A percentile compares a stretch with the other conserved stretches of the same genome.
phyloP scores from a whole-genome alignment of 192 early-diverging fungal genomes.

The Pilaira anomala region DNA sequence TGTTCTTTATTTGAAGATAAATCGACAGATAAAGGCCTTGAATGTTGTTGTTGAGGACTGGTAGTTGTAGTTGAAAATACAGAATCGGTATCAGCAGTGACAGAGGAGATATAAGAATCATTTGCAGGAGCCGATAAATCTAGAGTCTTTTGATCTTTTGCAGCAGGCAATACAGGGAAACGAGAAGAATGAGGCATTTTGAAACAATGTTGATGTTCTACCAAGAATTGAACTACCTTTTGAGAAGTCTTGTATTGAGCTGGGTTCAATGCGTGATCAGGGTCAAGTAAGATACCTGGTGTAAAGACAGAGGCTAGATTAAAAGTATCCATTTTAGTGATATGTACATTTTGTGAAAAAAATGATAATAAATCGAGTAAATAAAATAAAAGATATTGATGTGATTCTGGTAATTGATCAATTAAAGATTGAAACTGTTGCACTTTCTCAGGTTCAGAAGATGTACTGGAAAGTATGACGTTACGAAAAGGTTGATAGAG shows the following conservation, averaged over 20 bases:
- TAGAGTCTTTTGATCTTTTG: background rate
- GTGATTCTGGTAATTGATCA: slow-evolving; percentile 45
- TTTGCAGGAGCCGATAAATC: background rate
- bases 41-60: too few species aligned
- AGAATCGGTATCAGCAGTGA: background rate
- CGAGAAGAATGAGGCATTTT: slow-evolving; percentile 25
- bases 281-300: slow-evolving; percentile 68
- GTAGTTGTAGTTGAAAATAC: too few species aligned
- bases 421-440: slow-evolving; percentile 55
- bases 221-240: slow-evolving; percentile 68
- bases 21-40: slow-evolving; percentile 1
- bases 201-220: slow-evolving; percentile 53
- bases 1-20: slow-evolving; percentile 7
- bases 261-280: slow-evolving; percentile 63
- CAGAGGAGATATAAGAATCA: background rate
- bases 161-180: too few species aligned
- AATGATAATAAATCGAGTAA: slow-evolving; percentile 60
- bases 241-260: slow-evolving; percentile 69
- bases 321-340: slow-evolving; percentile 65
- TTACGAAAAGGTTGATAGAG: slow-evolving; percentile 63
- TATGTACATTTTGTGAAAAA: slow-evolving; percentile 43
- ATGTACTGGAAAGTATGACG: slow-evolving; percentile 39
- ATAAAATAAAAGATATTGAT: slow-evolving; percentile 67
- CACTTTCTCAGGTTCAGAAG: slow-evolving; percentile 30
- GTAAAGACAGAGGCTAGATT: slow-evolving; percentile 74